Evolutionary conservation across 108 stramenopile genomes (phyloP).

Genomic region (Hondaea fermentalgiana): DNA sequence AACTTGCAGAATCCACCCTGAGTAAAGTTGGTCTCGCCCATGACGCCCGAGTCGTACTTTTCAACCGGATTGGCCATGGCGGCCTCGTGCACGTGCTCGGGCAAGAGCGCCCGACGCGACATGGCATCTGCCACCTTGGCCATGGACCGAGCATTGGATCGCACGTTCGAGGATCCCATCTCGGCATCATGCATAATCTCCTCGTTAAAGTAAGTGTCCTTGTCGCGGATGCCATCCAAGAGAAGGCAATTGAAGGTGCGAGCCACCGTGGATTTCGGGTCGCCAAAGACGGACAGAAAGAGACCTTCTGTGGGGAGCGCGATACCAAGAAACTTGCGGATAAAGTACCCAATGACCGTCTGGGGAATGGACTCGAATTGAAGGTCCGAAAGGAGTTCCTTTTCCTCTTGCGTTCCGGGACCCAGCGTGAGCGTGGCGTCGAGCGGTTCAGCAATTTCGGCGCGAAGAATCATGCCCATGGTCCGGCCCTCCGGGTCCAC

Average conservation of each 20-base stretch:
- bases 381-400: neutral
- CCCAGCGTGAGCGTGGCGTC: neutral
- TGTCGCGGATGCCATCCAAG: neutral
- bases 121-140: neutral
- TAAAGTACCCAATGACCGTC: neutral
- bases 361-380: neutral
- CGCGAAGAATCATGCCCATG: neutral
- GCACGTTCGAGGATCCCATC: neutral
- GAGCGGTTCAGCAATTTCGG: neutral
- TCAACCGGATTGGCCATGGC: neutral
- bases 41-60: neutral
- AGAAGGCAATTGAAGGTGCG: neutral
- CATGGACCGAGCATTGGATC: neutral
- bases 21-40: neutral
- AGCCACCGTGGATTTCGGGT: no score
- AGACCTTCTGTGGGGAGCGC: no score
- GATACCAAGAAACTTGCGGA: neutral
- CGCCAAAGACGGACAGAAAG: no score
- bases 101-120: neutral
- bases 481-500: neutral
- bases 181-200: neutral
- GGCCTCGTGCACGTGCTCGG: neutral
- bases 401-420: neutral
- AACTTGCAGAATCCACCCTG: neutral
- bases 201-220: neutral